These are phyloP conservation scores for Coniferiporia sulphurascens DNA, from an alignment of 1,284 basidiomycete species.

Conservation along the genomic window DNA sequence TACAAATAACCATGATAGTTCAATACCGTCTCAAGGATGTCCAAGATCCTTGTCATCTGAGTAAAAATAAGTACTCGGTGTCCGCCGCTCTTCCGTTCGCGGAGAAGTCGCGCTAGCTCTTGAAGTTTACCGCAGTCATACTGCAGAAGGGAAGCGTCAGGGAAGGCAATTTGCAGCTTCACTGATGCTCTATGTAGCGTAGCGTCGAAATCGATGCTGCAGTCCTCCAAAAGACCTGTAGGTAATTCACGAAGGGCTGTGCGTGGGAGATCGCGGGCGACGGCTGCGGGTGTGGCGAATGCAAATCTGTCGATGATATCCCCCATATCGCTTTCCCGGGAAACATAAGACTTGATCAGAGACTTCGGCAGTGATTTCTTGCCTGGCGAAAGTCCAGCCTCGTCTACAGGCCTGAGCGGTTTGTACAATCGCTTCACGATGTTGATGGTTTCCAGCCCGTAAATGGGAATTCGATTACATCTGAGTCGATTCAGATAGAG, in stretches of 20 bases:
- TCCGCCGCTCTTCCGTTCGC: constrained; percentile 80
- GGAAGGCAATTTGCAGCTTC: constrained; percentile 92
- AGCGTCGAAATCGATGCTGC: constrained; percentile 49
- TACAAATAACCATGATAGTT: constrained; percentile 94
- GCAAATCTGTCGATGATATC: constrained; percentile 69
- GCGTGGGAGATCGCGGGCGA: constrained; percentile 71
- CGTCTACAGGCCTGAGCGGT: constrained; percentile 41
- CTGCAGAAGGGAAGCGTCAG: constrained; percentile 85
- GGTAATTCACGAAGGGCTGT: constrained; percentile 45
- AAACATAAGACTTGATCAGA: constrained; percentile 60
- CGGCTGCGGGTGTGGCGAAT: constrained; percentile 78
- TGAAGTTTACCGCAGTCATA: constrained; percentile 98
- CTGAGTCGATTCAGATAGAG: constrained; percentile 76
- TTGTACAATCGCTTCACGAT: constrained; percentile 38
- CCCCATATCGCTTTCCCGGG: constrained; percentile 55
- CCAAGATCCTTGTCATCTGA: constrained; percentile 93
- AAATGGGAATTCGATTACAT: constrained; percentile 60
- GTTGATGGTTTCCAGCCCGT: constrained; percentile 57
- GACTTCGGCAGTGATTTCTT: constrained; percentile 31
- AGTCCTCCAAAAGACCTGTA: constrained; percentile 29
- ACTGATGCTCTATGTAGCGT: constrained; percentile 71
- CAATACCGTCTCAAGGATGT: constrained; percentile 92
- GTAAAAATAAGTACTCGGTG: constrained; percentile 95
- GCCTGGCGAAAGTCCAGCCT: constrained; percentile 27
- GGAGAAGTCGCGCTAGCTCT: constrained; percentile 72